Base-by-base conservation (phyloP, 2,329 filamentous ascomycete species). In the Epicoccum sorghinum region DNA sequence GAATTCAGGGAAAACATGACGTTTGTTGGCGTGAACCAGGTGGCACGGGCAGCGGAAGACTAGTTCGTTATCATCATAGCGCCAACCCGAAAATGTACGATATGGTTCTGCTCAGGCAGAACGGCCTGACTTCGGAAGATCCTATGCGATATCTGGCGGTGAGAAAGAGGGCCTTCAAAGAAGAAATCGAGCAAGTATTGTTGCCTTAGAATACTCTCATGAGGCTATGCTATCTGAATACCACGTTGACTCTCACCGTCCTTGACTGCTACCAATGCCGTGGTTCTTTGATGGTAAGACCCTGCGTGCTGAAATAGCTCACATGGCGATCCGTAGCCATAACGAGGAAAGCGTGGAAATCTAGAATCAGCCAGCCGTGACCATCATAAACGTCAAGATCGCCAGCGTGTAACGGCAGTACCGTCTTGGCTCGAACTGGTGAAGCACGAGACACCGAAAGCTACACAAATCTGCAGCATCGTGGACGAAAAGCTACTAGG, bases 311-410 rank as follows among this genome's bases (percentile, higher is more conserved):
- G 36, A 41, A 37, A 41, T 49, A 9, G 35, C 41, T 42, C 44
- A 52, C 35, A 45, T 37, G 38, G 36, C 7, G 40, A 54, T 54
- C 45, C 12, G 30, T 39, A 42, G 36, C 52, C 52, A 18, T 46
- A 43, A 49, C 41, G 32, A 47, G 45, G 18, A 49, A 55, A 55
- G 52, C 41, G 45, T 29, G 40, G 35, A 49, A 36, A 40, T 49
- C 52, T 42, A 49, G 52, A 45, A 32, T 30, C n/a, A 36, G 36
- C 36, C 23, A 41, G 29, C 41, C 41, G 45, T 23, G 36, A 54
- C 40, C 37, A 46, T 49, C 52, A 41, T 55, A 49, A 55, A 49
- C 52, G 41, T 49, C 25, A 38, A 54, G 52, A 46, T 55, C 52
- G 46, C 52, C 45, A 40, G 40, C 36, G 40, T 41, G 36, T 29